Conservation (phyloP, 345 rosid species). For the Heritiera fomes region DNA sequence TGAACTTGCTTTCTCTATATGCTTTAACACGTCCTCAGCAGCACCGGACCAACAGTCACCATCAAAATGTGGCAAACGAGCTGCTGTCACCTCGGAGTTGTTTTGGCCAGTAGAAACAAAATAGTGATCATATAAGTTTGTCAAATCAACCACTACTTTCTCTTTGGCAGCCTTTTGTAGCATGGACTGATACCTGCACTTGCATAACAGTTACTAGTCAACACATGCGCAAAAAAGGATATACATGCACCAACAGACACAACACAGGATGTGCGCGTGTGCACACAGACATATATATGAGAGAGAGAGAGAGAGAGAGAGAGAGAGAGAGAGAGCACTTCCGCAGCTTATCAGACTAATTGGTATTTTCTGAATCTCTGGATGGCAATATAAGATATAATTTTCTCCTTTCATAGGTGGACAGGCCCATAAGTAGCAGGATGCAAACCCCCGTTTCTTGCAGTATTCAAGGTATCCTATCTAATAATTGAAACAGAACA, state of each 20-base stretch:
- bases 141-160: constrained; percentile 32
- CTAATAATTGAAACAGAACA: constrained; percentile 30
- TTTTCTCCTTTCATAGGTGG: constrained; percentile 90
- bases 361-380: constrained; percentile 87
- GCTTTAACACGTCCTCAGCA: constrained; percentile 39
- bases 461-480: constrained; percentile 93
- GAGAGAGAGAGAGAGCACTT: constrained; percentile 33
- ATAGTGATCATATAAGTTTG: constrained; percentile 51
- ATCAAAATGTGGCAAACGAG: constrained; percentile 61
- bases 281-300: too few relatives aligned
- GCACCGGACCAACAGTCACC: constrained; percentile 53
- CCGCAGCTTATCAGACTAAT: constrained; percentile 78
- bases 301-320: background rate
- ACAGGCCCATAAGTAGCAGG: constrained; percentile 92
- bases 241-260: background rate
- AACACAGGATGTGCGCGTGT: too few relatives aligned
- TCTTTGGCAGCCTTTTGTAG: constrained; percentile 42
- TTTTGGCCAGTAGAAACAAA: constrained; percentile 33
- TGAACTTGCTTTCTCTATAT: constrained; percentile 31
- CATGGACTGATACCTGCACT: constrained; percentile 47
- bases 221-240: constrained; percentile 7
- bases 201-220: constrained; percentile 20
- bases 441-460: constrained; percentile 83
- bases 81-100: constrained; percentile 41
- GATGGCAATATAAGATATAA: constrained; percentile 85